These are phyloP conservation scores for Hemileccinum impolitum DNA, from an alignment of 768 basidiomycete genomes.

Conservation along the genomic window DNA sequence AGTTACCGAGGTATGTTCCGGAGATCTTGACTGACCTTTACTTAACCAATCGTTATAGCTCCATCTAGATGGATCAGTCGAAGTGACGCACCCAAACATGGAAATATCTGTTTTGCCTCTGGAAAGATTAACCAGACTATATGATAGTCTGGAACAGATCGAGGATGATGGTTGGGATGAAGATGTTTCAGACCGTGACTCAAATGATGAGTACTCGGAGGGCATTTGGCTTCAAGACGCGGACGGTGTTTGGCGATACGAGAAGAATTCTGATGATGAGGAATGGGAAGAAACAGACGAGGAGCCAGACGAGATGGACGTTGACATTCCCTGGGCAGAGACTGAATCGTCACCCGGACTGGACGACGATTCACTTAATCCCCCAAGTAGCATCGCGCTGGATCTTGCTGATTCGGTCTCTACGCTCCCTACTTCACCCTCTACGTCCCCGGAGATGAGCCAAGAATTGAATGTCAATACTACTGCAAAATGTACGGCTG, in stretches of 20 bases:
- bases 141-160: conserved; percentile 79
- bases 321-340: conserved; percentile 31
- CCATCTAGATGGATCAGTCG: conserved; percentile 68
- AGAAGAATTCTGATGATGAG: conserved; percentile 31
- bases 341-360: conserved; percentile 14
- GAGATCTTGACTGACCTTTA: conserved; percentile 6
- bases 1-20: conserved; percentile 59
- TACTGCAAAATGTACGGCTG: conserved; percentile 23
- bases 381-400: conserved; percentile 13
- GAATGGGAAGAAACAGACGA: conserved; percentile 40
- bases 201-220: conserved; percentile 43
- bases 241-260: conserved; percentile 33
- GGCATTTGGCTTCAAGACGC: conserved; percentile 43
- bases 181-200: conserved; percentile 29
- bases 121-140: conserved; percentile 67
- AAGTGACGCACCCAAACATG: conserved; percentile 67
- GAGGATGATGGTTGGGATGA: conserved; percentile 63
- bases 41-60: conserved; percentile 42
- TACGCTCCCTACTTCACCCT: conserved; percentile 26
- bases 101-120: conserved; percentile 51
- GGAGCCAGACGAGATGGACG: conserved; percentile 37
- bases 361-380: conserved; percentile 18
- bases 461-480: conserved; percentile 29
- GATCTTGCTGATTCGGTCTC: conserved; percentile 24
- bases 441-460: conserved; percentile 32